Base-by-base conservation (phyloP, 768 basidiomycete species). In the Lentinula detonsa region DNA sequence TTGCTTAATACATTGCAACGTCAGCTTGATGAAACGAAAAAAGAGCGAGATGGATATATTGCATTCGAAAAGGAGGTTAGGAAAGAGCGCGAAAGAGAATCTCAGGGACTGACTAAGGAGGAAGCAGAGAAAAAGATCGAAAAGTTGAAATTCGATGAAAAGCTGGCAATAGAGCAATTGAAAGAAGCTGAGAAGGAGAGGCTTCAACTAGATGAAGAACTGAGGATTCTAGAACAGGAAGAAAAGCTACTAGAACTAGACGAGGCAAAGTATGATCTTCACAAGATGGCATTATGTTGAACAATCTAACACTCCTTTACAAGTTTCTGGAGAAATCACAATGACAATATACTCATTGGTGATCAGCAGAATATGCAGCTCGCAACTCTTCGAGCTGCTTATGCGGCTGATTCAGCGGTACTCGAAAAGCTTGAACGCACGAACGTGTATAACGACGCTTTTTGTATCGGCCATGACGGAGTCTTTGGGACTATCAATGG, bases 401-500 rank as follows among this genome's bases (percentile, higher is more conserved):
- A 93, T 65, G 85, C 86, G 21, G 84, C 88, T 23, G 92, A 92
- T 67, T 81, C 88, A 18, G 82, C 81, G 10, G 87, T 87, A 3
- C 79, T 91, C 15, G 91, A 93, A 69, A 90, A 91, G 71, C 80
- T 97, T 10, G 90, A 94, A 69, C 84, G 89, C 57, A 93, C 93
- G 2, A 97, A 97, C 69, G 94, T 97, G 23, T 96, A 96, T 76
- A 94, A 94, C 62, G 94, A 97, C 67, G 91, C 93, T 0, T 97
- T 97, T 69, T 95, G 93, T 68, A 95, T 96, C 65, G 93, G 94
- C 2, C 93, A 95, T 63, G 94, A 96, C 67, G 92, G 93, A 5
- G 90, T 91, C 1, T 94, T 98, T 68, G 97, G 94, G 1, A 98
- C 96, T n/a, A 98, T 99, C 72, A 98, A 98, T 67, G 94, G 94